Conservation (phyloP, 2,329 filamentous ascomycete species). For the Periconia sp. region DNA sequence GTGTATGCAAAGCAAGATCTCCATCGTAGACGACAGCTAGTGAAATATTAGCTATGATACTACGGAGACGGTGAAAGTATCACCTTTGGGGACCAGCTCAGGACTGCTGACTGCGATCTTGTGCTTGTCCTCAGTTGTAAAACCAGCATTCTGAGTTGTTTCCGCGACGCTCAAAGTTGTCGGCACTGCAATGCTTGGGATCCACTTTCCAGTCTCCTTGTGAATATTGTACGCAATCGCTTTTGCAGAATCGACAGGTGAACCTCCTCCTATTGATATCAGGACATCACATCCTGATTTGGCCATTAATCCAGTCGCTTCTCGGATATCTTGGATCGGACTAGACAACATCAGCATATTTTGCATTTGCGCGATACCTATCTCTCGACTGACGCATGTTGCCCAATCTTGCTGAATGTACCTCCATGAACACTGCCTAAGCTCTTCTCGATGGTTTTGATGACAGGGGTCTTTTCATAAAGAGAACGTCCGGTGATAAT, state of each 20-base stretch:
- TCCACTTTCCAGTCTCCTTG: slow-evolving; percentile 44
- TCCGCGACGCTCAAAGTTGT: slow-evolving; percentile 59
- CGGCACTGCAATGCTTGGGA: slow-evolving; percentile 46
- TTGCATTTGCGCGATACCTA: slow-evolving; percentile 23
- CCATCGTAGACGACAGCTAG: slow-evolving; percentile 60
- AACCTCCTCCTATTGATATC: slow-evolving; percentile 53
- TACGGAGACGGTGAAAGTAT: background rate
- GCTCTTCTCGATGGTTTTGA: slow-evolving; percentile 58
- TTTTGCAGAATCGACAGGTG: slow-evolving; percentile 57
- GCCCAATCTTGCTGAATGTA: slow-evolving; percentile 61
- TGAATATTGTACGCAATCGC: slow-evolving; percentile 48
- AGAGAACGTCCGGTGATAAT: slow-evolving; percentile 62
- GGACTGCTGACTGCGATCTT: slow-evolving; percentile 58
- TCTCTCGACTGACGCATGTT: slow-evolving; percentile 57
- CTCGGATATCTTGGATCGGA: slow-evolving; percentile 42
- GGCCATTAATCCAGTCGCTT: slow-evolving; percentile 42
- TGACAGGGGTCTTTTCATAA: slow-evolving; percentile 60
- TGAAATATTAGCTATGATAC: slow-evolving; percentile 22
- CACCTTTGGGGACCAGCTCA: slow-evolving; percentile 49
- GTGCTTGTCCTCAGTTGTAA: slow-evolving; percentile 56
- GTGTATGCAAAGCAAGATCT: slow-evolving; percentile 58
- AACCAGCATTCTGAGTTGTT: slow-evolving; percentile 60
- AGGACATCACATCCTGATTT: slow-evolving; percentile 44
- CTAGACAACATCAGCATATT: slow-evolving; percentile 24
- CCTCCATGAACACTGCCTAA: slow-evolving; percentile 57